phyloP scores from a whole-genome alignment of 768 basidiomycete genomes.

The Phanerochaete sordida region DNA sequence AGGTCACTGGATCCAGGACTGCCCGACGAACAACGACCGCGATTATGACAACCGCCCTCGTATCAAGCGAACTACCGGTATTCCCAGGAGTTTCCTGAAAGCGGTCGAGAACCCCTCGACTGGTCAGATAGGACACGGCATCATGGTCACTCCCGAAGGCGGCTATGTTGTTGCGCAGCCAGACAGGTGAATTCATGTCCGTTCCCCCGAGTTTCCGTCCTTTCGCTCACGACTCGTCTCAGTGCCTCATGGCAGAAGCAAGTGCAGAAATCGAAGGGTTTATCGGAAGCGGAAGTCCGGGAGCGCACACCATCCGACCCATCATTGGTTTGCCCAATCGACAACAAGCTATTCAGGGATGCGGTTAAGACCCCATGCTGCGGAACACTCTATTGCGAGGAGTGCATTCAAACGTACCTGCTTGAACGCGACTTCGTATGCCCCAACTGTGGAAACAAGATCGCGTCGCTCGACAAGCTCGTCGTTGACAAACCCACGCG shows the following conservation, averaged over 20 bases:
- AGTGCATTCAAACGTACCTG: slow-evolving; percentile 92
- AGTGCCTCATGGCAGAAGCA: slow-evolving; percentile 97
- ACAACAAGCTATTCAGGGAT: slow-evolving; percentile 90
- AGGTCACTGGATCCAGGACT: slow-evolving; percentile 99
- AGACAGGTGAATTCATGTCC: slow-evolving; percentile 67
- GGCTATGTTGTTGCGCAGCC: slow-evolving; percentile 97
- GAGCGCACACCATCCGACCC: slow-evolving; percentile 79
- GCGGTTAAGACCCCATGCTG: slow-evolving; percentile 97
- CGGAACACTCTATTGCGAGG: slow-evolving; percentile 88
- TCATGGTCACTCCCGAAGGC: slow-evolving; percentile 99
- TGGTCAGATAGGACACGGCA: slow-evolving; percentile 72
- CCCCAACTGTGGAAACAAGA: slow-evolving; percentile 84
- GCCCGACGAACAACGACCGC: slow-evolving; percentile 95
- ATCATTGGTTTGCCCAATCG: slow-evolving; percentile 82
- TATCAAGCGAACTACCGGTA: slow-evolving; percentile 97
- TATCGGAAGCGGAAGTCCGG: slow-evolving; percentile 87
- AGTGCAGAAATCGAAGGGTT: slow-evolving; percentile 69
- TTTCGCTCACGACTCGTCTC: background rate
- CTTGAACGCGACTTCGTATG: slow-evolving; percentile 95
- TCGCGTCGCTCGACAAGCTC: slow-evolving; percentile 87
- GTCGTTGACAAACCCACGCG: slow-evolving; percentile 76
- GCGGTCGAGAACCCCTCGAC: slow-evolving; percentile 85
- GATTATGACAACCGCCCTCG: slow-evolving; percentile 93
- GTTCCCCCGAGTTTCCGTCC: background rate
- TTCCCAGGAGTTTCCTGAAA: slow-evolving; percentile 95